Percentiles rank a stretch among this genome's conserved stretches.
Evolutionary conservation across 2,329 filamentous ascomycete genomes (phyloP).

Genomic region (Aureobasidium pullulans): DNA sequence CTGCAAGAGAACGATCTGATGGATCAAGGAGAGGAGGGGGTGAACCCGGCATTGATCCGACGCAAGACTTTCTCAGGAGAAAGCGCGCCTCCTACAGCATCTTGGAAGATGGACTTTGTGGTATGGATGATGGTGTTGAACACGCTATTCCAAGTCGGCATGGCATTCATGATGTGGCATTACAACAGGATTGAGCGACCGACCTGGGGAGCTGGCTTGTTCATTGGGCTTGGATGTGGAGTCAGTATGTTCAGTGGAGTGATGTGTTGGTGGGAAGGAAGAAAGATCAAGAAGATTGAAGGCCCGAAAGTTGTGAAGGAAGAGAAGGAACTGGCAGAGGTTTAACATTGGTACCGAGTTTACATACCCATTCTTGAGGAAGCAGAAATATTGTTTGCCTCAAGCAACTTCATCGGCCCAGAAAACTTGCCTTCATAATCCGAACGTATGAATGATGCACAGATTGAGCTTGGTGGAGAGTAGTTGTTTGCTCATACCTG

Average conservation of each 20-base stretch:
- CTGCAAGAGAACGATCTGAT: neutral
- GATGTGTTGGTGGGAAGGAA: conserved; percentile 62
- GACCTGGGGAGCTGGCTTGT: conserved; percentile 70
- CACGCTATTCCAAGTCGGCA: conserved; percentile 65
- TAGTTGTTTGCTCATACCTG: no score
- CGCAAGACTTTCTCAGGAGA: conserved; percentile 51
- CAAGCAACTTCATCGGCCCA: no score
- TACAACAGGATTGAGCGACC: conserved; percentile 49
- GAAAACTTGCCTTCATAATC: no score
- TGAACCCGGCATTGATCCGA: neutral
- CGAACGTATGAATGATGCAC: no score
- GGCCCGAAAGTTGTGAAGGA: conserved; percentile 32
- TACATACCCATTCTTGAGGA: neutral
- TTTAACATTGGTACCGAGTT: neutral
- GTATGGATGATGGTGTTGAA: conserved; percentile 74
- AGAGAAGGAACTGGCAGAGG: neutral
- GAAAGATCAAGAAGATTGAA: conserved; percentile 62
- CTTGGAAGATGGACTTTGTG: conserved; percentile 74
- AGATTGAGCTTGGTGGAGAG: no score
- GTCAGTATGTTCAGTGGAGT: conserved; percentile 62
- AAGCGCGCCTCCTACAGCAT: conserved; percentile 57
- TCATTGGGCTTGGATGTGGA: conserved; percentile 66
- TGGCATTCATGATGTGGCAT: conserved; percentile 75
- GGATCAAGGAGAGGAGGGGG: neutral
- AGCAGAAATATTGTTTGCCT: neutral